A percentile compares a stretch with the other conserved stretches of the same genome.
These are phyloP conservation scores for Beauveria caledonica DNA, from an alignment of 2,329 filamentous ascomycete genomes.

Conservation along the genomic window DNA sequence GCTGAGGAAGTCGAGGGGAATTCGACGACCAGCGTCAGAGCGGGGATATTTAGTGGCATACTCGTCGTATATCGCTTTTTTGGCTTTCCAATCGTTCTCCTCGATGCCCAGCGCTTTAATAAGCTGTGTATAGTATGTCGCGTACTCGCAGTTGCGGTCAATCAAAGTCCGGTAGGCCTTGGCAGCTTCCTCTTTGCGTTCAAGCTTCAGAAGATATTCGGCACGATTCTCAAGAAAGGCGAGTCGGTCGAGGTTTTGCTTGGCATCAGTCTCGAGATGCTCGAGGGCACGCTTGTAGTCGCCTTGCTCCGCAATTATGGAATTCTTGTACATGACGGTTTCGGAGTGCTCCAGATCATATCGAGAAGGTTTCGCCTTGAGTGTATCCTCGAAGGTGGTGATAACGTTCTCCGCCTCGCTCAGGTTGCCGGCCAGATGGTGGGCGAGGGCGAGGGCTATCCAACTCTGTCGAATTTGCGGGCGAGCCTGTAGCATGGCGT, in stretches of 20 bases:
- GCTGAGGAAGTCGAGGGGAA: slow-evolving; percentile 82
- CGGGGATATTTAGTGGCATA: slow-evolving; percentile 76
- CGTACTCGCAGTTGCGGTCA: slow-evolving; percentile 80
- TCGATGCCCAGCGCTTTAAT: slow-evolving; percentile 58
- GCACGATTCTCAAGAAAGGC: slow-evolving; percentile 80
- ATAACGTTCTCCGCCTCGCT: slow-evolving; percentile 83
- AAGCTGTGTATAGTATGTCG: slow-evolving; percentile 75
- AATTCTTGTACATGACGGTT: slow-evolving; percentile 90
- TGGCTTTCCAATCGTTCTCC: slow-evolving; percentile 49
- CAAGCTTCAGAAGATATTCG: slow-evolving; percentile 73
- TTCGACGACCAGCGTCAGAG: slow-evolving; percentile 73
- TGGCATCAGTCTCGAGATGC: slow-evolving; percentile 71
- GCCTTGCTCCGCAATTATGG: slow-evolving; percentile 82
- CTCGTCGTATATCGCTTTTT: slow-evolving; percentile 64
- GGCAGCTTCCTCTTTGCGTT: slow-evolving; percentile 68
- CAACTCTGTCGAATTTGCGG: slow-evolving; percentile 84
- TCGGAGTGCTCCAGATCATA: slow-evolving; percentile 89
- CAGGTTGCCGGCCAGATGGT: slow-evolving; percentile 83
- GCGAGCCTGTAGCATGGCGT: slow-evolving; percentile 76
- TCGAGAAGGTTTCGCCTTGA: slow-evolving; percentile 71
- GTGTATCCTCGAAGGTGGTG: slow-evolving; percentile 84
- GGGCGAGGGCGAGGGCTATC: slow-evolving; percentile 92
- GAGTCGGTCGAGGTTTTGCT: slow-evolving; percentile 73
- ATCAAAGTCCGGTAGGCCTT: slow-evolving; percentile 74
- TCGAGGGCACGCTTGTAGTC: slow-evolving; percentile 76